Evolutionary conservation across 2,329 filamentous ascomycete species (phyloP).

Genomic region (Hysterium pulicare): DNA sequence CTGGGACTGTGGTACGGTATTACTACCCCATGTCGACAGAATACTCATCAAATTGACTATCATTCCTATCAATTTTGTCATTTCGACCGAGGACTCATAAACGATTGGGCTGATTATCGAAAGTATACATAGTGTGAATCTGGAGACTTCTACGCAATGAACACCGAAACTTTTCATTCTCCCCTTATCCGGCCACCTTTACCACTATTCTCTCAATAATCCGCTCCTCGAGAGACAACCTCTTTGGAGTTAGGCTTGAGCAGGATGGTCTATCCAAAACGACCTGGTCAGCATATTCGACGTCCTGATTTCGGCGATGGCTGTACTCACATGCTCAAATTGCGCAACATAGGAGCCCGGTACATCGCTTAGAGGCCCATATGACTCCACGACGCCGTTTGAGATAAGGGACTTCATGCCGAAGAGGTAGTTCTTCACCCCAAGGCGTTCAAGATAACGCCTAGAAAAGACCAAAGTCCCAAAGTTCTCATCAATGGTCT

Average conservation of each 20-base stretch:
- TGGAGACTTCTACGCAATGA: no score
- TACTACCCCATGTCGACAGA: no score
- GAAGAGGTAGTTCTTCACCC: constrained; percentile 86
- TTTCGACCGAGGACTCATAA: no score
- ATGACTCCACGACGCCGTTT: constrained; percentile 79
- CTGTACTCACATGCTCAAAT: constrained; percentile 78
- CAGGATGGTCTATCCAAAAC: constrained; percentile 25
- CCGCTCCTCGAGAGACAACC: constrained; percentile 79
- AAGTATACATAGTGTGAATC: no score
- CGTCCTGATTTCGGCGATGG: neutral
- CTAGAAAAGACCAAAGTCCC: constrained; percentile 85
- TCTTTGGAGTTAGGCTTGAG: constrained; percentile 63
- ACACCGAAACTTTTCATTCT: no score
- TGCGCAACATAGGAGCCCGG: constrained; percentile 93
- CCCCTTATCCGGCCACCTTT: no score
- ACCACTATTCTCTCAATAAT: constrained; percentile 68
- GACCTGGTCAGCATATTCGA: constrained; percentile 8
- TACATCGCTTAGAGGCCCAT: constrained; percentile 82
- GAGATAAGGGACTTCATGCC: constrained; percentile 83
- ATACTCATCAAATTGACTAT: no score
- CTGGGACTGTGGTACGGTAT: no score
- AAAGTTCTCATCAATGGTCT: constrained; percentile 91
- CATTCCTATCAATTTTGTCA: no score
- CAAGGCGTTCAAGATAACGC: constrained; percentile 81
- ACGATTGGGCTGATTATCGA: no score